Evolutionary conservation across 345 rosid genomes (phyloP), one percentile per base, ranked within the genome.

Genomic region (Syzygium aqueum): DNA sequence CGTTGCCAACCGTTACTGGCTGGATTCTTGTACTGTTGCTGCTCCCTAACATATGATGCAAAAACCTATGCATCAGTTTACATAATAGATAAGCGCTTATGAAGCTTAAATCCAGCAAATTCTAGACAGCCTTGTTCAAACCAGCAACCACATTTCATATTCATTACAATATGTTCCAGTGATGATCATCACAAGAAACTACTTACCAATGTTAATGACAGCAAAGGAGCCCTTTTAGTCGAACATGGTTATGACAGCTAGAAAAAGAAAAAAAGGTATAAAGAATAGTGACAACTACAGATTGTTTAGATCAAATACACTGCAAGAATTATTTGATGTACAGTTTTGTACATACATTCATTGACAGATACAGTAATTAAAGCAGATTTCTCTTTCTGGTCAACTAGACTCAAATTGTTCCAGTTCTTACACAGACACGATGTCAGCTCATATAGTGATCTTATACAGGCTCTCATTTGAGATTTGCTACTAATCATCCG

Each of bases 1-100:
- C 93, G 91, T 89, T 87, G 93, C 98, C 99, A 95, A 88, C 30
- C 85, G 83, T 77, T 88, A 85, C 86, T 93, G 87, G 89, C 93
- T 5, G 93, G 94, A 88, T 92, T 92, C 91, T 95, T 96, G 94
- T 95, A 97, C 84, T 92, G 95, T 87, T 93, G 97, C 87, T 93
- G 94, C 91, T 95, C 99, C 93, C 98, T 97, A 88, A 53, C 49
- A 73, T 73, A 73, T 73, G 82, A 73, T 73, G 82, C 49, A 73
- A 73, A 73, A 73, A 73, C 49, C 82, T 37, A 73, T 73, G 82
- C 49, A 73, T 73, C 82, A 73, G 37, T 73, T 9, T 33, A 19
- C 80, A 73, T 33, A 73, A 37, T 73, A 73, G 11, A 73, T 37
- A 73, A 73, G 82, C 49, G 25, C 82, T 37, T 19, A 73, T 33